Evolutionary conservation across 805 yeast genomes (phyloP), one percentile per base, ranked within the genome.

Genomic region (Metschnikowia arizonensis): DNA sequence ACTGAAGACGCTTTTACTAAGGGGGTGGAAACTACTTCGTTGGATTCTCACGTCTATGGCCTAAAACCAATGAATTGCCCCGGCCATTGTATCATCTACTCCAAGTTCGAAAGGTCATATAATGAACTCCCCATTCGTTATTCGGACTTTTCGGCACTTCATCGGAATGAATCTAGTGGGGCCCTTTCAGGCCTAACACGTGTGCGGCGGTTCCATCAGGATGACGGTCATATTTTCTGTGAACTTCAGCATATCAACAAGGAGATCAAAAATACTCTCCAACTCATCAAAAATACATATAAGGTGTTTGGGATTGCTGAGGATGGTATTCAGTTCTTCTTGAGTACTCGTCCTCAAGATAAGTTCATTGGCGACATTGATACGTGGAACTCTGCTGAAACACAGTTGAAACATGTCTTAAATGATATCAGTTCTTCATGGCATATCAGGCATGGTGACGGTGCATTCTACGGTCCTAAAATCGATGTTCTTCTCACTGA

Each of bases 181-280:
- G 95, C 98, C 1, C 74, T 93, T 17, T 78, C 91, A 5, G 99
- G 99, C 0, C 70, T 93, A 30, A 93, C 98, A 0, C 74, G 99
- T 46, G 97, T 93, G 3, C 78, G 99, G 47, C 73, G 96, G 51
- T 93, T 93, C 67, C 99, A 93, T 64, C 99, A 93, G 67, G 99
- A 93, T 64, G 99, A 93, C 63, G 98, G 97, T 6, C 99, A 93
- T 58, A 90, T 93, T 23, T 93, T 93, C 63, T 93, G 99, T 61
- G 79, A 83, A 1, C 73, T 77, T 29, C 80, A 76, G 5, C 99
- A 93, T 65, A 82, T 93, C 39, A 77, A 76, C 40, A 56, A 62
- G 25, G 99, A 93, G 60, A 89, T 93, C 40, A 58, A 73, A 8
- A 77, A 79, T 45, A 85, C 93, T 10, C 72, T 93, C 46, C 74